These are phyloP conservation scores for Malassezia sp. DNA, from an alignment of 1,284 basidiomycete species.

Conservation along the genomic window DNA sequence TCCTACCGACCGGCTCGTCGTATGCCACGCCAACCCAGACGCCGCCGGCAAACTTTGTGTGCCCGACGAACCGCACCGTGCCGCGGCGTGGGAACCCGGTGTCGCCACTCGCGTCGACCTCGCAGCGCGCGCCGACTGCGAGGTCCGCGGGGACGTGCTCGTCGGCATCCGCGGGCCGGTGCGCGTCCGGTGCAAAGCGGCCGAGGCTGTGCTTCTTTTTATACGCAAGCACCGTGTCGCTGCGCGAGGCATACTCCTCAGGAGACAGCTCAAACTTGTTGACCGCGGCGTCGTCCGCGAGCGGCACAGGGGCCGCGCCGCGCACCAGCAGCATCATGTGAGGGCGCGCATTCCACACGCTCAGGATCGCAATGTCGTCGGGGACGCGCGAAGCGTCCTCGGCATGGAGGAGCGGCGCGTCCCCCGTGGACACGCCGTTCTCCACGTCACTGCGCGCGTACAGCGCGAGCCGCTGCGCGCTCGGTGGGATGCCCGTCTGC, in stretches of 20 bases:
- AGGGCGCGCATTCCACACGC: neutral
- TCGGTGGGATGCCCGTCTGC: slow-evolving; percentile 11
- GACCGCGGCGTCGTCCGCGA: slow-evolving; percentile 1
- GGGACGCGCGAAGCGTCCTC: neutral
- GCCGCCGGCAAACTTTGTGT: slow-evolving; percentile 58
- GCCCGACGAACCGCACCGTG: slow-evolving; percentile 70
- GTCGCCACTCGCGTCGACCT: slow-evolving; percentile 50
- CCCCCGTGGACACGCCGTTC: neutral
- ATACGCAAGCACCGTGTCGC: slow-evolving; percentile 76
- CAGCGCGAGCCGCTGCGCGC: slow-evolving; percentile 3
- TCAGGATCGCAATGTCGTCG: slow-evolving; percentile 1
- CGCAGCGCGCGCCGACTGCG: slow-evolving; percentile 63
- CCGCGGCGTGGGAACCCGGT: slow-evolving; percentile 60
- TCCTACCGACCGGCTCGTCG: slow-evolving; percentile 91
- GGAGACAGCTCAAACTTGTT: slow-evolving; percentile 12
- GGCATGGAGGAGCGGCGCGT: neutral
- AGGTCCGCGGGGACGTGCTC: slow-evolving; percentile 48
- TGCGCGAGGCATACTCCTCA: slow-evolving; percentile 14
- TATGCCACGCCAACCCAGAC: slow-evolving; percentile 88
- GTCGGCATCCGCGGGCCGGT: slow-evolving; percentile 16
- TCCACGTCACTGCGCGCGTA: neutral
- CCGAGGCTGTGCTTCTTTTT: slow-evolving; percentile 81
- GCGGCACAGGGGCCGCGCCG: neutral
- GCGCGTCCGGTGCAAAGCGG: slow-evolving; percentile 56
- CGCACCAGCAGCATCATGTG: slow-evolving; percentile 9